phyloP scores from a whole-genome alignment of 2,329 filamentous ascomycete species.

The Monosporascus sp. region DNA sequence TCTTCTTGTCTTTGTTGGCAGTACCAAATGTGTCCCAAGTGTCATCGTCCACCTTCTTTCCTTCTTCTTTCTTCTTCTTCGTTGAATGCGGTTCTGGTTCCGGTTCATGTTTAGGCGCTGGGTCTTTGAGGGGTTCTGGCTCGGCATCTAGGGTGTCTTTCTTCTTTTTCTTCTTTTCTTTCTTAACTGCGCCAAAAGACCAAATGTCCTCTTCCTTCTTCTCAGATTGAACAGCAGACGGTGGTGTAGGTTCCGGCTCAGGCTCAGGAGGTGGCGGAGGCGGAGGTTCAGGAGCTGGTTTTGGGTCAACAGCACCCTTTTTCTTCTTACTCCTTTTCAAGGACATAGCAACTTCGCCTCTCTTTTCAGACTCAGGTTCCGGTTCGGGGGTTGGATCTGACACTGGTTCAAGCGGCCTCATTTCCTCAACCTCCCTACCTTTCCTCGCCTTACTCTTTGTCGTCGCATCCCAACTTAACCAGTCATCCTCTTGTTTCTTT shows the following conservation, averaged over 20 bases:
- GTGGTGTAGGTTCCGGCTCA: conserved; percentile 3
- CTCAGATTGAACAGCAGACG: conserved; percentile 4
- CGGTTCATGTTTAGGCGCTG: conserved; percentile 6
- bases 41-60: conserved; percentile 17
- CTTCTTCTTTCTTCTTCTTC: conserved; percentile 15
- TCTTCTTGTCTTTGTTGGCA: conserved; percentile 24
- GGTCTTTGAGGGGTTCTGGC: conserved; percentile 8
- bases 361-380: conserved; percentile 26
- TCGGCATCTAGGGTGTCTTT: conserved; percentile 13
- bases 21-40: conserved; percentile 3
- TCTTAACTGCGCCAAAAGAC: conserved; percentile 16
- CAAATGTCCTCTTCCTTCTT: conserved; percentile 16
- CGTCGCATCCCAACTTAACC: conserved; percentile 20
- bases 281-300: background rate
- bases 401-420: conserved; percentile 13
- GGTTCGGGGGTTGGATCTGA: conserved; percentile 27
- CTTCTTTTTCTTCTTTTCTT: conserved; percentile 27
- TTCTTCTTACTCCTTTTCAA: conserved; percentile 11
- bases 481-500: conserved; percentile 9
- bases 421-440: conserved; percentile 15
- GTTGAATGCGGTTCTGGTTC: conserved; percentile 15
- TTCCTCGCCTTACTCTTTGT: conserved; percentile 27
- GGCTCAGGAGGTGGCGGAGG: background rate
- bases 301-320: conserved; percentile 5
- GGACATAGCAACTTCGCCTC: conserved; percentile 27